phyloP scores from a whole-genome alignment of 495 filamentous ascomycete species.

The Venustampulla echinocandica region DNA sequence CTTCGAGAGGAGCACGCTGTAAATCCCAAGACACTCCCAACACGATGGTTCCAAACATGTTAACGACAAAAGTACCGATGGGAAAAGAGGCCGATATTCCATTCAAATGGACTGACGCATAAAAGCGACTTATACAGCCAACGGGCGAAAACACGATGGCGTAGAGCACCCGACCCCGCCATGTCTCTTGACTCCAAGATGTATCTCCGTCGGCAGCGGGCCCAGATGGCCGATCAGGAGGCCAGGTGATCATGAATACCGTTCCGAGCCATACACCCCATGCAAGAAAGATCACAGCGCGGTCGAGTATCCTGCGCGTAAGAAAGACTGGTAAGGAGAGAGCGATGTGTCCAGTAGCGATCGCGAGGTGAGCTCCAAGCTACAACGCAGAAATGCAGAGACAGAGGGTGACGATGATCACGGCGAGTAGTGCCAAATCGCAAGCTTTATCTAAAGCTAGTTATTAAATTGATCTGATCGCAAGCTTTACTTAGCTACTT shows the following conservation, averaged over 20 bases:
- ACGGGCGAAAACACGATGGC: constrained; percentile 76
- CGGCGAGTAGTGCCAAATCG: constrained; percentile 67
- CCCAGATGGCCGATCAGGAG: constrained; percentile 50
- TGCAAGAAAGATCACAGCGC: constrained; percentile 47
- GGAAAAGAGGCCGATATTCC: constrained; percentile 57
- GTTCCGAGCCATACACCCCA: constrained; percentile 70
- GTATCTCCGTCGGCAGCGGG: constrained; percentile 8
- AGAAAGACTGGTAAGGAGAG: constrained; percentile 49
- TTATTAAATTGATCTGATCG: too few relatives aligned
- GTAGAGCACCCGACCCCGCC: constrained; percentile 66
- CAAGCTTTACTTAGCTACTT: too few relatives aligned
- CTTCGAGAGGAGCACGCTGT: constrained; percentile 42
- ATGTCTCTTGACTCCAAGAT: constrained; percentile 36
- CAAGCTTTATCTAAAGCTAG: too few relatives aligned
- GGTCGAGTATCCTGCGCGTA: constrained; percentile 53
- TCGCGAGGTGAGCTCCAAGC: constrained; percentile 67
- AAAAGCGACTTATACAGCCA: constrained; percentile 71
- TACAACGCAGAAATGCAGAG: constrained; percentile 59
- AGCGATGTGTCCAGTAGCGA: constrained; percentile 42
- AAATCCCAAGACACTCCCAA: constrained; percentile 62
- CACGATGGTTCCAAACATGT: constrained; percentile 60
- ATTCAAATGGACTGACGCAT: constrained; percentile 57
- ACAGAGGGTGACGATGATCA: constrained; percentile 57
- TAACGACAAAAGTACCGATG: constrained; percentile 81
- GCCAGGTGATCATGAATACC: constrained; percentile 60